These are phyloP conservation scores for Gossypium raimondii DNA, from an alignment of 345 rosid species.

Conservation along the genomic window DNA sequence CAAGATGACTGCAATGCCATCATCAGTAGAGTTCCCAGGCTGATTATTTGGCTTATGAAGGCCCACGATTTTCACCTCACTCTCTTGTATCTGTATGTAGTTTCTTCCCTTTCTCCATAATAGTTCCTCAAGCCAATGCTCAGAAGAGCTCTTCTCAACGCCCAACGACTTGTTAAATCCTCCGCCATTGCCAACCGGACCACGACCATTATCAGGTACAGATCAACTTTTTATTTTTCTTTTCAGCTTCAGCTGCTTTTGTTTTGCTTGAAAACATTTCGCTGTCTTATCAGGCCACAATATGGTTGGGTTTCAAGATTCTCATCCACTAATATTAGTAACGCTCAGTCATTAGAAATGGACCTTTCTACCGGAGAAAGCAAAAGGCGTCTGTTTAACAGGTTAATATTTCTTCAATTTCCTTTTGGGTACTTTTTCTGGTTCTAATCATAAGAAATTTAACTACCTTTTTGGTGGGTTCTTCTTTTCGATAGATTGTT, in stretches of 20 bases:
- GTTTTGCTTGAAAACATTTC: neutral
- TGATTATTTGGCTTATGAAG: too few species aligned
- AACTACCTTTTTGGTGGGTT: neutral
- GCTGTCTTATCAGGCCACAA: slow-evolving; percentile 35
- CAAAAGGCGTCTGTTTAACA: slow-evolving; percentile 67
- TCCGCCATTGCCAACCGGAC: slow-evolving; percentile 28
- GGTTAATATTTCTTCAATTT: slow-evolving; percentile 26
- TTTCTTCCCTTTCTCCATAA: neutral
- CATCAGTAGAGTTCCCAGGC: too few species aligned
- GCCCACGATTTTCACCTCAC: too few species aligned
- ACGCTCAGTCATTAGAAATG: slow-evolving; percentile 32
- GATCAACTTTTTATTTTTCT: neutral
- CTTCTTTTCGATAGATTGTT: slow-evolving; percentile 42
- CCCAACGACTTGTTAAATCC: slow-evolving; percentile 37
- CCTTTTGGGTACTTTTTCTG: neutral
- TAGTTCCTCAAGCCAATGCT: slow-evolving; percentile 15
- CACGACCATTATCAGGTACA: slow-evolving; percentile 23
- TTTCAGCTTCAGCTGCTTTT: neutral
- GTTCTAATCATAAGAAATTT: neutral
- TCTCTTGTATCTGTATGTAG: too few species aligned
- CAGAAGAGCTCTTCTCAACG: slow-evolving; percentile 40
- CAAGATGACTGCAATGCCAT: too few species aligned
- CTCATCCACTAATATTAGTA: slow-evolving; percentile 32
- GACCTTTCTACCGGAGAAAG: slow-evolving; percentile 71
- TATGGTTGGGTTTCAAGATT: slow-evolving; percentile 36